Evolutionary conservation across 768 basidiomycete species (phyloP).

Genomic region (Mycena pura): DNA sequence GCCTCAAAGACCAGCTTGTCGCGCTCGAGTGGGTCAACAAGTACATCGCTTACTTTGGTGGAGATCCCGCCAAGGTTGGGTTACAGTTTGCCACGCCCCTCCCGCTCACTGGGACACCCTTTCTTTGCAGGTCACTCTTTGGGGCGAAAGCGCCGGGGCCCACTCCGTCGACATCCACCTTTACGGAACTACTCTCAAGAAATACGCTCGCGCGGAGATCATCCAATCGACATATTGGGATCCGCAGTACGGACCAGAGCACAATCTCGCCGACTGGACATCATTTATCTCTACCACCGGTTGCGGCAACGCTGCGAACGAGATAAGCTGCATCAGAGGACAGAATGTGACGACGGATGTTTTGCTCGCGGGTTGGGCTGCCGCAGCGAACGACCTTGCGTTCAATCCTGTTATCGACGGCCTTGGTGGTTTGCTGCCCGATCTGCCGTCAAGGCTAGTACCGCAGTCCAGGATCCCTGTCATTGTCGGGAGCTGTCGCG

Average conservation of each 20-base stretch:
- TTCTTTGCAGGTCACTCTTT: constrained; percentile 53
- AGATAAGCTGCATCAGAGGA: constrained; percentile 11
- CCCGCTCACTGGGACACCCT: neutral
- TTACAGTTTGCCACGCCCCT: neutral
- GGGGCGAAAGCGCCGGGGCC: constrained; percentile 65
- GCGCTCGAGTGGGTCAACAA: constrained; percentile 63
- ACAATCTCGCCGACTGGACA: neutral
- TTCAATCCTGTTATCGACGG: constrained; percentile 53
- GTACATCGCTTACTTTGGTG: constrained; percentile 67
- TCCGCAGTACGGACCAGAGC: constrained; percentile 2
- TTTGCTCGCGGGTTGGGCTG: constrained; percentile 16
- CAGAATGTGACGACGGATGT: constrained; percentile 24
- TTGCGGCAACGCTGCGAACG: neutral
- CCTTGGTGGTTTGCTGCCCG: constrained; percentile 45
- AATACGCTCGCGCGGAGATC: constrained; percentile 37
- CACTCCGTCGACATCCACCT: constrained; percentile 49
- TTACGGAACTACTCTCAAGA: constrained; percentile 40
- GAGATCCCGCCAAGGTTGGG: constrained; percentile 50
- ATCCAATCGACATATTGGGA: constrained; percentile 13
- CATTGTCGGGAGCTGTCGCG: constrained; percentile 51
- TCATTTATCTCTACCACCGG: neutral
- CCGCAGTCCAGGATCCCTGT: constrained; percentile 44
- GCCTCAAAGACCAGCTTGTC: constrained; percentile 50
- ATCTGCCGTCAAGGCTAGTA: constrained; percentile 43
- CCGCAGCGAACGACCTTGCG: constrained; percentile 27